These are phyloP conservation scores for Rhodomyrtus tomentosa DNA, from an alignment of 345 rosid species.

Conservation along the genomic window DNA sequence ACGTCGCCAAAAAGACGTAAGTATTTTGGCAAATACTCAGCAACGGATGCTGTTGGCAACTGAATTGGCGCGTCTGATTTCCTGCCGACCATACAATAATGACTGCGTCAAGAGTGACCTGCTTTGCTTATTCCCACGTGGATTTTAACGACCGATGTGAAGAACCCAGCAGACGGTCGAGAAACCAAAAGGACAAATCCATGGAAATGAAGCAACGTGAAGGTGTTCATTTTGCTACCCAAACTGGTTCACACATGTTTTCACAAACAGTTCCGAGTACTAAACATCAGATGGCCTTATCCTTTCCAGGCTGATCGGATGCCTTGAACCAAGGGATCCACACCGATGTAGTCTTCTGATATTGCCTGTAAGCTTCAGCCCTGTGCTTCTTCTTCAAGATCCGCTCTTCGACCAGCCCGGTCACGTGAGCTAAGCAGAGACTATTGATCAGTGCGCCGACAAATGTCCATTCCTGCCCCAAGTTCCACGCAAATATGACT, in stretches of 20 bases:
- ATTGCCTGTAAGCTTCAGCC: conserved; percentile 71
- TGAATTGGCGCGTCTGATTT: neutral
- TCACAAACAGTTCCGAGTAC: neutral
- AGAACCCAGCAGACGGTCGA: neutral
- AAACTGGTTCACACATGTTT: neutral
- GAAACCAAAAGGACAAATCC: neutral
- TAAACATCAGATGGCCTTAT: conserved; percentile 36
- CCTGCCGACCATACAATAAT: neutral
- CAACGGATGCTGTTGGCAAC: neutral
- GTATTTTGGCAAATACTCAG: neutral
- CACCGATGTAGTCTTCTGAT: conserved; percentile 86
- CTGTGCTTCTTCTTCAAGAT: conserved; percentile 69
- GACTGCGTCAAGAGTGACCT: neutral
- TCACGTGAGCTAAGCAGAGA: conserved; percentile 70
- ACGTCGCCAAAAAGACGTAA: neutral
- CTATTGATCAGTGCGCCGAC: conserved; percentile 61
- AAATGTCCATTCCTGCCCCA: conserved; percentile 69
- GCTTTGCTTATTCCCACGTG: neutral
- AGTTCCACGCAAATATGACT: conserved; percentile 71
- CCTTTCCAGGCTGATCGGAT: conserved; percentile 19
- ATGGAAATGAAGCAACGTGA: neutral
- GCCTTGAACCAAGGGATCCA: conserved; percentile 94
- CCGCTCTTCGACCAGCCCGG: conserved; percentile 68
- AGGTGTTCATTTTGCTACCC: neutral
- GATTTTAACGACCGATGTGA: neutral